Conservation (phyloP, 371 early-diverging fungal species). For the Dichotomocladium elegans region DNA sequence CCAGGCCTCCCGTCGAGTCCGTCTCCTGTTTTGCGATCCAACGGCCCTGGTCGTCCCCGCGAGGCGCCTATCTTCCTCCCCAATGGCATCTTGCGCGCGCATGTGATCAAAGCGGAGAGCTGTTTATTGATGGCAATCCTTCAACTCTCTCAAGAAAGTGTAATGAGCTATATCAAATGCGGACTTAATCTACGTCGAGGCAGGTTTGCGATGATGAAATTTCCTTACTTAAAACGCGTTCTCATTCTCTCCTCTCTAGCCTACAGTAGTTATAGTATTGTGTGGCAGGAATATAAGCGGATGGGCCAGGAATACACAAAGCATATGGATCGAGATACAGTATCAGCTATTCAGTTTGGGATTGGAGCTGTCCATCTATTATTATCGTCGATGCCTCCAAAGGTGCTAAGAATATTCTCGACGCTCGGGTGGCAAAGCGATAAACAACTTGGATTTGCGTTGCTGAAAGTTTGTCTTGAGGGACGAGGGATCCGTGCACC, state of each 20-base stretch:
- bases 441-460: conserved; percentile 56
- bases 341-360: conserved; percentile 46
- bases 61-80: conserved; percentile 32
- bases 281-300: conserved; percentile 46
- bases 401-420: conserved; percentile 51
- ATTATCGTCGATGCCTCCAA: conserved; percentile 53
- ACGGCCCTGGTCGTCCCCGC: conserved; percentile 15
- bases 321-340: conserved; percentile 40
- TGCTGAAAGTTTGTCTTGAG: conserved; percentile 50
- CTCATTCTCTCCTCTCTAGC: conserved; percentile 13
- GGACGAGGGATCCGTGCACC: conserved; percentile 56
- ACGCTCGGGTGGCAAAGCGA: conserved; percentile 58
- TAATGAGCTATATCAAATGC: conserved; percentile 57
- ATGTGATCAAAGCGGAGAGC: conserved; percentile 56
- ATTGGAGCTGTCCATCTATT: conserved; percentile 60
- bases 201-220: conserved; percentile 15
- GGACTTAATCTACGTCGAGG: conserved; percentile 63
- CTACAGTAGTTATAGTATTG: conserved; percentile 40
- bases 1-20: conserved; percentile 23
- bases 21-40: conserved; percentile 14
- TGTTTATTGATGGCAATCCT: conserved; percentile 53
- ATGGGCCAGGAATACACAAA: conserved; percentile 42
- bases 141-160: conserved; percentile 51
- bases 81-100: conserved; percentile 58
- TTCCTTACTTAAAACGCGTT: neutral